Conservation (phyloP, 2,329 filamentous ascomycete species). For the Apiospora kogelbergensis region DNA sequence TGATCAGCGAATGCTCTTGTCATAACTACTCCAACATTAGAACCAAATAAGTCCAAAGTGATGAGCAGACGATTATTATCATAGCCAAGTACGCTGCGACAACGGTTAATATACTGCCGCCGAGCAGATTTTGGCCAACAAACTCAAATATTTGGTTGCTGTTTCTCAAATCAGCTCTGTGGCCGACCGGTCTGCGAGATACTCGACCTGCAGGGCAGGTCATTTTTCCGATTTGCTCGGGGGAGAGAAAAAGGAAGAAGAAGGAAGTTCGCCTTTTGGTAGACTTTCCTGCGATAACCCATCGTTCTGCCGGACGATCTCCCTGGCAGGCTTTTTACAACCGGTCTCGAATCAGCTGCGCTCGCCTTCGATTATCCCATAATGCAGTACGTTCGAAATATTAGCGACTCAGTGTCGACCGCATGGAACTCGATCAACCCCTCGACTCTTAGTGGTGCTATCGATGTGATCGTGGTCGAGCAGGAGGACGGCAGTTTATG, state of each 20-base stretch:
- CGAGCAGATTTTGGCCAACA: background rate
- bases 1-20: background rate
- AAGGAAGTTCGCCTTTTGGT: background rate
- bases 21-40: background rate
- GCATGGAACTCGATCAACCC: constrained; percentile 99
- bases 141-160: background rate
- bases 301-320: background rate
- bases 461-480: constrained; percentile 98
- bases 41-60: background rate
- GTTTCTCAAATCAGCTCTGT: background rate
- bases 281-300: background rate
- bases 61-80: background rate
- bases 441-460: constrained; percentile 92
- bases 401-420: constrained; percentile 94
- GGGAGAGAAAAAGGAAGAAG: background rate
- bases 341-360: background rate
- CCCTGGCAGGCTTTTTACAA: background rate
- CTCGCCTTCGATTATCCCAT: constrained; percentile 22
- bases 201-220: background rate
- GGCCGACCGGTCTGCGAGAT: background rate
- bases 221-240: background rate
- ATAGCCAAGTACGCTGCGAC: background rate
- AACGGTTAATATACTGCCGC: background rate
- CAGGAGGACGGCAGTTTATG: constrained; percentile 86
- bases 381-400: constrained; percentile 98